Evolutionary conservation across 257 asterid species (phyloP), one percentile per base, ranked within the genome.

Genomic region (Penstemon eatonii): DNA sequence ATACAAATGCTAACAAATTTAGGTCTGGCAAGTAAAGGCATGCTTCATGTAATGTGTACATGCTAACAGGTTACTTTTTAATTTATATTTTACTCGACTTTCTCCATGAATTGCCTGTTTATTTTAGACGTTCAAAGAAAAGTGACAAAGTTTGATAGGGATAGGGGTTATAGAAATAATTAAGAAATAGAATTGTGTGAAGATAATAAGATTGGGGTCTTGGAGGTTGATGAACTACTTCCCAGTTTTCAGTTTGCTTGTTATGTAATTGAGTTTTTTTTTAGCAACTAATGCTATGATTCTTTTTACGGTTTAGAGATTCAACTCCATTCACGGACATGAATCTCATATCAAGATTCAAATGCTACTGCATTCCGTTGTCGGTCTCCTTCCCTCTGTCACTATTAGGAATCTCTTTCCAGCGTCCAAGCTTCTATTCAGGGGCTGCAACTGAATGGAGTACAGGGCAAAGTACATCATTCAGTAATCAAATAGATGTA

Each of bases 321-420:
- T 73, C 73, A 66, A 59, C 44, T 70, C 60, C 18, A 7, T 56
- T 18, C 6, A 61, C 54, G 36, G 37, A 40, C 69, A 78, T 78
- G 89, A 80, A 71, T 60, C 18, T 63, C 11, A 18, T 77, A n/a
- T 64, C 42, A 46, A 72, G 77, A 74, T 72, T 76, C 69, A 78
- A 70, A 56, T 68, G 78, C 60, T 74, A 40, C 9, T 45, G 71
- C 65, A 36, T 67, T 49, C 61, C 42, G 54, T 45, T 3, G 54
- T 73, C 19, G 59, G 41, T 47, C 33, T 54, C 69, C 56, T 41
- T 47, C 63, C 61, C 69, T 60, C 45, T 60, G 47, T 66, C 75
- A 25, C 69, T 68, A 37, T 56, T 60, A 39, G 15, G 71, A 19
- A 40, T 76, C 62, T 69, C 15, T 68, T 67, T 75, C 65, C 74